Base-by-base conservation (phyloP, 1,139 yeast genomes). In the Candida sojae region DNA sequence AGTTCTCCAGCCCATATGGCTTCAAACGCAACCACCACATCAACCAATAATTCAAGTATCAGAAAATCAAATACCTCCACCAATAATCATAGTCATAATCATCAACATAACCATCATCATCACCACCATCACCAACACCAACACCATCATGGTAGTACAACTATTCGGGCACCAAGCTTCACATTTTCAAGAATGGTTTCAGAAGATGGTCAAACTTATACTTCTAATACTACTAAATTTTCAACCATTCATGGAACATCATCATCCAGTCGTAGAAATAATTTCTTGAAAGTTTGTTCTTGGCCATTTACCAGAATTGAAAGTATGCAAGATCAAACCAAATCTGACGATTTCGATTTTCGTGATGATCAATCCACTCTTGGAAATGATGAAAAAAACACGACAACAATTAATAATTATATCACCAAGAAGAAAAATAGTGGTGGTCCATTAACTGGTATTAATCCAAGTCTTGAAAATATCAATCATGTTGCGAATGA, bases 381-480 rank as follows among this genome's bases (percentile, higher is more conserved):
- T 40, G 43, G 30, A 11, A 43, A 49, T 9, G 45, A 42, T 10
- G 48, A 37, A 38, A 41, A 38, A 23, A 45, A 39, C 7, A 2
- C 12, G 11, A 39, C 49, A n/a, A 39, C 49, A n/a, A 43, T 43
- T n/a, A 41, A 46, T 12, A 40, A 45, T 23, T 38, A 11, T 29
- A 42, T 5, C 21, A 23, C n/a, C 33, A 33, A 42, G 26, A 38
- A 39, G 9, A 29, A 13, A 31, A 30, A 39, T 17, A 29, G 35
- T 12, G 42, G 35, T n/a, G 43, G 43, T 12, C 53, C 54, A 5
- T 44, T 53, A 8, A 45, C 45, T 13, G 52, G 46, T 34, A 30
- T 50, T 21, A 57, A 57, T 35, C 56, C 58, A 7, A 49, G 55
- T 6, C 48, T 57, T 21, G 61, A 56, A 33, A 57, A 56, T 46